Evolutionary conservation across 495 filamentous ascomycete species (phyloP).

Genomic region (Massariosphaeria phaeospora): DNA sequence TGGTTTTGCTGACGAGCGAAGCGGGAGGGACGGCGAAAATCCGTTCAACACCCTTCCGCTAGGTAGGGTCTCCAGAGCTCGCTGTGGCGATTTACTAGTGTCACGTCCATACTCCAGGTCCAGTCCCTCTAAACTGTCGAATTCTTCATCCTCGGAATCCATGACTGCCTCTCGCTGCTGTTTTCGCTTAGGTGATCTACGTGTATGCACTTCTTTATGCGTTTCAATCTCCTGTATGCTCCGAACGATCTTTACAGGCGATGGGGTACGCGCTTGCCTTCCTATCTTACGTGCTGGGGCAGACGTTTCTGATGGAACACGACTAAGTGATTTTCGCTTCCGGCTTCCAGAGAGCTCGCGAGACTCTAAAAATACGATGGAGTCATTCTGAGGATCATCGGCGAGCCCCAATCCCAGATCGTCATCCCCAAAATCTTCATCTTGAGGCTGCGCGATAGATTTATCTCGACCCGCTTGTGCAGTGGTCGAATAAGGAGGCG

Average conservation of each 20-base stretch:
- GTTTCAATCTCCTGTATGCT: neutral
- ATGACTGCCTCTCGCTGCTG: neutral
- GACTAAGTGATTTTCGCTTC: slow-evolving; percentile 29
- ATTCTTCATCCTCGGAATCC: slow-evolving; percentile 29
- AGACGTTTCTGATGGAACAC: slow-evolving; percentile 17
- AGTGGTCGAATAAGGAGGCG: slow-evolving; percentile 31
- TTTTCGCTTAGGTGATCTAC: slow-evolving; percentile 1
- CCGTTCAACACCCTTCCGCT: too few species aligned
- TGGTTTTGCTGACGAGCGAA: slow-evolving; percentile 15
- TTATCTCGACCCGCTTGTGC: neutral
- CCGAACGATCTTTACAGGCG: slow-evolving; percentile 1
- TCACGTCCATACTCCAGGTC: too few species aligned
- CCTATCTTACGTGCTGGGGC: slow-evolving; percentile 15
- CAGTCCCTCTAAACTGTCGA: slow-evolving; percentile 15
- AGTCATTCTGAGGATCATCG: slow-evolving; percentile 20
- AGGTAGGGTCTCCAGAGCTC: too few species aligned
- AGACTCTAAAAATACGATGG: slow-evolving; percentile 3
- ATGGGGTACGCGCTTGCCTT: slow-evolving; percentile 5
- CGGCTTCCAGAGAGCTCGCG: neutral
- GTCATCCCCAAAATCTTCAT: slow-evolving; percentile 5
- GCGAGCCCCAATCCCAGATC: neutral
- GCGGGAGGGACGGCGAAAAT: slow-evolving; percentile 4
- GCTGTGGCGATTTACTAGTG: too few species aligned
- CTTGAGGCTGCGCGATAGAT: neutral
- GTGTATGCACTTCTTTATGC: neutral